These are phyloP conservation scores for Lodderomyces margitis DNA, from an alignment of 1,139 yeast genomes.

Conservation along the genomic window DNA sequence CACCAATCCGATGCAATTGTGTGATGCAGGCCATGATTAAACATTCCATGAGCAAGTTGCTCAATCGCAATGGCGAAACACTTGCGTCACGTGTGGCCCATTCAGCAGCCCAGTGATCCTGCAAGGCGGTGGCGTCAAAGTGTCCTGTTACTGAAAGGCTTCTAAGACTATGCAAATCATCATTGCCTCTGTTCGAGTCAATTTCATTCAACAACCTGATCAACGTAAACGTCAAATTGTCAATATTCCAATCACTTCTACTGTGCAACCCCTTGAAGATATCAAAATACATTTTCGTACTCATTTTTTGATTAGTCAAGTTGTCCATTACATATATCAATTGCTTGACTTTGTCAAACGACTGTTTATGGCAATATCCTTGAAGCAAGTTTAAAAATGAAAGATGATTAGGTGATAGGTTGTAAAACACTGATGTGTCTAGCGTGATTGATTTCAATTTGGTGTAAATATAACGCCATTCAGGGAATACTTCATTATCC, in stretches of 20 bases:
- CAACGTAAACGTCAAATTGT: conserved; percentile 4
- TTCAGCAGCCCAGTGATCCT: neutral
- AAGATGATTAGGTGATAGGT: conserved; percentile 24
- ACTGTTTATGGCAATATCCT: conserved; percentile 12
- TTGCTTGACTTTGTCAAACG: conserved; percentile 16
- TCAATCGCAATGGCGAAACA: conserved; percentile 4
- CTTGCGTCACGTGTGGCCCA: neutral
- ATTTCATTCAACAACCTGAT: conserved; percentile 7
- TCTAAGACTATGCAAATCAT: conserved; percentile 2
- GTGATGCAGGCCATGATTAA: conserved; percentile 11
- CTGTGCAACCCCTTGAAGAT: conserved; percentile 5
- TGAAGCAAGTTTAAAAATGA: conserved; percentile 27
- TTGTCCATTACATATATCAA: conserved; percentile 20
- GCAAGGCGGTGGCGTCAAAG: neutral
- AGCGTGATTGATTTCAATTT: conserved; percentile 27
- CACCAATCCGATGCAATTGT: conserved; percentile 4
- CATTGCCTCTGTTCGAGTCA: conserved; percentile 1
- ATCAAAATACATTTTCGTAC: conserved; percentile 22
- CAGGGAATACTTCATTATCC: conserved; percentile 17
- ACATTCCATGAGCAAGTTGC: conserved; percentile 7
- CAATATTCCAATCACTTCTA: conserved; percentile 6
- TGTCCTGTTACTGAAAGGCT: conserved; percentile 1
- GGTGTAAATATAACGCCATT: conserved; percentile 20
- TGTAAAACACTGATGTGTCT: conserved; percentile 11
- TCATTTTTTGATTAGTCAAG: conserved; percentile 23